Evolutionary conservation across 371 early-diverging fungal species (phyloP).

Genomic region (Mycotypha africana): DNA sequence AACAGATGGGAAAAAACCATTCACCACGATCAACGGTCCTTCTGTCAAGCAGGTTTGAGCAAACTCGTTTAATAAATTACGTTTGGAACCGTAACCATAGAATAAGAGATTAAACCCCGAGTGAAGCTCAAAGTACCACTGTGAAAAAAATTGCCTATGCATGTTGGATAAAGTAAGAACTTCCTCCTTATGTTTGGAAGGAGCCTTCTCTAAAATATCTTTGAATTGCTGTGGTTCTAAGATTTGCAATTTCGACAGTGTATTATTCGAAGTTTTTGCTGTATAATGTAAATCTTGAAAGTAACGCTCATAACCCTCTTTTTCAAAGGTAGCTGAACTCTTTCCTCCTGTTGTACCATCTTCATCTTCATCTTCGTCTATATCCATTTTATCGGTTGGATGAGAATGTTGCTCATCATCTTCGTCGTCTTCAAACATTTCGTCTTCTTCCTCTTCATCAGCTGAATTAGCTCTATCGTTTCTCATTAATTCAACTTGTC

Average conservation of each 20-base stretch:
- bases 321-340: constrained; percentile 26
- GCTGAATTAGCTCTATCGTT: constrained; percentile 11
- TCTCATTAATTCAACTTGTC: constrained; percentile 25
- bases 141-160: constrained; percentile 64
- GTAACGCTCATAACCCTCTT: constrained; percentile 64
- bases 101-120: constrained; percentile 78
- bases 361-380: constrained; percentile 29
- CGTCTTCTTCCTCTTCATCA: constrained; percentile 24
- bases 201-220: constrained; percentile 38
- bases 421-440: constrained; percentile 11
- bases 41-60: constrained; percentile 48
- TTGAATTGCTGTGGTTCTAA: constrained; percentile 64
- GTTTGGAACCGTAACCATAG: constrained; percentile 91
- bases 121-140: constrained; percentile 81
- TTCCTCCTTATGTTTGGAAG: constrained; percentile 56
- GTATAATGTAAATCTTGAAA: constrained; percentile 61
- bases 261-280: constrained; percentile 79
- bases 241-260: constrained; percentile 66
- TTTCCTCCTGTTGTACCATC: constrained; percentile 17
- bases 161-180: constrained; percentile 44
- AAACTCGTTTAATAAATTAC: constrained; percentile 67
- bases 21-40: constrained; percentile 70
- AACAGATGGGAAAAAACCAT: constrained; percentile 81
- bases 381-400: too few relatives aligned
- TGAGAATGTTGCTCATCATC: too few relatives aligned